Conservation (phyloP, 164 flowering plant species). For the Warburgia ugandensis region DNA sequence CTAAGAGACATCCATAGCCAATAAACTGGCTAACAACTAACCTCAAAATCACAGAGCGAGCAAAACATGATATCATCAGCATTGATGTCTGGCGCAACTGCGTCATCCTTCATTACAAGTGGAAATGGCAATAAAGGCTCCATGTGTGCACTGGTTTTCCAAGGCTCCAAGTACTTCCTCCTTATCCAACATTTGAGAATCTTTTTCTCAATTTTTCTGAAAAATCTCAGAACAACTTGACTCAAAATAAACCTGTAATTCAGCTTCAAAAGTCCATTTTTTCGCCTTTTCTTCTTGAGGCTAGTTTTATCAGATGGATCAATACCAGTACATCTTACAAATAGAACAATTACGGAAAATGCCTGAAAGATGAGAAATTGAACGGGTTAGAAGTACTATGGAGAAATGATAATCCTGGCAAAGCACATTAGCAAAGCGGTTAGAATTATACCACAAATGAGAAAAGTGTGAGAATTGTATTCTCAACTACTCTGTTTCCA, state of each 20-base stretch:
- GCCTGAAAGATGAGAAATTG: conserved; percentile 40
- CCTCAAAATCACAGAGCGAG: conserved; percentile 77
- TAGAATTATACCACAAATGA: conserved; percentile 52
- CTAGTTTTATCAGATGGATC: conserved; percentile 82
- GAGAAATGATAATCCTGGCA: neutral
- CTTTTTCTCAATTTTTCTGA: conserved; percentile 71
- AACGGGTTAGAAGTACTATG: neutral
- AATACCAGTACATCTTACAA: conserved; percentile 73
- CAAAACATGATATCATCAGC: conserved; percentile 73
- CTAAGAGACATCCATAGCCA: no score
- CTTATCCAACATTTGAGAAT: conserved; percentile 60
- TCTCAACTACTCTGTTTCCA: conserved; percentile 65
- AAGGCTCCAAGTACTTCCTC: conserved; percentile 72
- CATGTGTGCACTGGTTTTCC: conserved; percentile 36
- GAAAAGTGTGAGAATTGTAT: conserved; percentile 48
- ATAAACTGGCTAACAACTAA: conserved; percentile 11
- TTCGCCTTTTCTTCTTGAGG: conserved; percentile 42
- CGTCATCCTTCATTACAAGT: conserved; percentile 59
- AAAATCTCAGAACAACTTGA: conserved; percentile 50
- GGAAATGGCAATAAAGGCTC: conserved; percentile 86
- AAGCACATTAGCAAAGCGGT: no score
- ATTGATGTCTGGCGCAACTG: conserved; percentile 44
- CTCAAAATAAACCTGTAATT: conserved; percentile 50
- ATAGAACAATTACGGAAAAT: conserved; percentile 54
- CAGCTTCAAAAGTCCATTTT: conserved; percentile 30